Percentiles rank a stretch among this genome's conserved stretches.
Evolutionary conservation across 768 basidiomycete genomes (phyloP).

Genomic region (Xerocomellus dryophilus): DNA sequence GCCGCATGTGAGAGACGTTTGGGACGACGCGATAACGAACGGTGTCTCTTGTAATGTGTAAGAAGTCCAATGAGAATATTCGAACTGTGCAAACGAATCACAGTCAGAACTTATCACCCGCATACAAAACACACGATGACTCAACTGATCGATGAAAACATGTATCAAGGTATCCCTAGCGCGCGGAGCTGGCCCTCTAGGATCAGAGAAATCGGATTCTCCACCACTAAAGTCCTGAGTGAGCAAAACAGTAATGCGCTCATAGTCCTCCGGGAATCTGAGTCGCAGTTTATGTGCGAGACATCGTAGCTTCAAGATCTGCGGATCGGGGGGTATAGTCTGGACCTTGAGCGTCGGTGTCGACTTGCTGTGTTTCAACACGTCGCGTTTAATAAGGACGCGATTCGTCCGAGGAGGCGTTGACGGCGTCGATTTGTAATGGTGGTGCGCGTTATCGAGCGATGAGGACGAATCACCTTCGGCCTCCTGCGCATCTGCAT

Average conservation of each 20-base stretch:
- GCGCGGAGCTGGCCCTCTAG: conserved; percentile 33
- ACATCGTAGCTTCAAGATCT: conserved; percentile 48
- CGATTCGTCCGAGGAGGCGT: conserved; percentile 30
- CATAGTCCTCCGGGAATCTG: conserved; percentile 53
- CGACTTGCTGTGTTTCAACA: conserved; percentile 43
- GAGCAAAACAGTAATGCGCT: conserved; percentile 30
- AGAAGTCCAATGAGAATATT: conserved; percentile 85
- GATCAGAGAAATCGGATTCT: conserved; percentile 35
- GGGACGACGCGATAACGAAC: conserved; percentile 36
- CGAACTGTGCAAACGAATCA: conserved; percentile 47
- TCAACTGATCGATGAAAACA: conserved; percentile 45
- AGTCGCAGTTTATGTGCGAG: conserved; percentile 56
- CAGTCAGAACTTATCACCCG: conserved; percentile 6
- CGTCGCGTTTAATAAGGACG: conserved; percentile 19
- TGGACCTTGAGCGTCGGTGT: conserved; percentile 43
- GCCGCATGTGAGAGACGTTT: conserved; percentile 73
- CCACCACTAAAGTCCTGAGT: conserved; percentile 36
- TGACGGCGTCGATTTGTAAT: conserved; percentile 29
- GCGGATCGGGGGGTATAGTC: conserved; percentile 44
- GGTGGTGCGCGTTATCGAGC: conserved; percentile 16
- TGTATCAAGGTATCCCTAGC: conserved; percentile 36
- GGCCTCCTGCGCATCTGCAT: conserved; percentile 9
- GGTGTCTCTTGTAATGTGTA: conserved; percentile 60
- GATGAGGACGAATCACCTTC: conserved; percentile 32
- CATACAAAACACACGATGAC: conserved; percentile 12